Base-by-base conservation (phyloP, 2,329 filamentous ascomycete species). In the Reticulascus tulasneorum region DNA sequence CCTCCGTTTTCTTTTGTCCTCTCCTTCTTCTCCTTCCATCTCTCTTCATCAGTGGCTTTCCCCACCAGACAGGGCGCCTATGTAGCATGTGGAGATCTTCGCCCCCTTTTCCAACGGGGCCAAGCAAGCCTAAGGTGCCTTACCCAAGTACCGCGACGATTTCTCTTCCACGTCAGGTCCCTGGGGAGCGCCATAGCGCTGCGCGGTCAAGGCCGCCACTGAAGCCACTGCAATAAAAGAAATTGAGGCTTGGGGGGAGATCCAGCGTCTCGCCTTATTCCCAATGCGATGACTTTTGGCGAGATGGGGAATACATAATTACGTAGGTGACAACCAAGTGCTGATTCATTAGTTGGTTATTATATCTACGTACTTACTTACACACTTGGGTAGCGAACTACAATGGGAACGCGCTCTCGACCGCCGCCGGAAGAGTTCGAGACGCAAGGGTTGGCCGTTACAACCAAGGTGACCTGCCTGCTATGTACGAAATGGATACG, bases 401-500 rank as follows among this genome's bases (percentile, higher is more conserved):
- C 12, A 31, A 27, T 10, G 26, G n/a, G 10, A n/a, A n/a, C 13
- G 26, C 15, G 9, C 23, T 5, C 20, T 10, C 9, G 23, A 29
- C 12, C 26, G 26, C 27, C 23, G 29, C 27, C 25, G 21, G 15
- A 32, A 9, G 15, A 31, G n/a, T n/a, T n/a, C n/a, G n/a, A n/a
- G n/a, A n/a, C n/a, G n/a, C n/a, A n/a, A n/a, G n/a, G n/a, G n/a
- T n/a, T n/a, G n/a, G n/a, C n/a, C n/a, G n/a, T n/a, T n/a, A n/a
- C n/a, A n/a, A n/a, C n/a, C n/a, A n/a, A n/a, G n/a, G n/a, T n/a
- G n/a, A n/a, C n/a, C n/a, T n/a, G n/a, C n/a, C n/a, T n/a, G n/a
- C n/a, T n/a, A n/a, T n/a, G n/a, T 29, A 35, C 39, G 30, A 39
- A 26, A 26, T 17, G 11, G 16, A 17, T 25, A 12, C n/a, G 12